These are phyloP conservation scores for Alternaria gansuensis DNA, from an alignment of 2,329 filamentous ascomycete genomes.

Conservation along the genomic window DNA sequence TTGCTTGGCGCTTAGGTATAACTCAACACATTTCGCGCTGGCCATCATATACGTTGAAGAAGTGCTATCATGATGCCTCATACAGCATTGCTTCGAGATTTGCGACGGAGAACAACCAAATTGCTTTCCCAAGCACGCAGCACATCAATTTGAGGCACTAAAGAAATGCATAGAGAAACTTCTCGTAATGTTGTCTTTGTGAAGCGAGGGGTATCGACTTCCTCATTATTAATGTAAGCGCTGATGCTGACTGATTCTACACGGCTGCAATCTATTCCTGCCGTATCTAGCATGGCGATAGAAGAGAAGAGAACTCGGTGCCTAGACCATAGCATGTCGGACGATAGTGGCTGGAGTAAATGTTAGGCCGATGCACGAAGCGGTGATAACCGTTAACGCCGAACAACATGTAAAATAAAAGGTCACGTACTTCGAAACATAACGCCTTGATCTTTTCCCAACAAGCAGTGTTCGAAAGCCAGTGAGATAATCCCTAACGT, in stretches of 20 bases:
- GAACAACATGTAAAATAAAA: background rate
- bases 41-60: background rate
- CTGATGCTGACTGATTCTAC: slow-evolving; percentile 5
- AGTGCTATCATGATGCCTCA: background rate
- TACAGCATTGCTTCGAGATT: background rate
- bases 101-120: background rate
- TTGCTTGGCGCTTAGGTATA: slow-evolving; percentile 9
- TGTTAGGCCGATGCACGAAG: background rate
- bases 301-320: background rate
- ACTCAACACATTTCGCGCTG: slow-evolving; percentile 1
- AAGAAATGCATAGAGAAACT: background rate
- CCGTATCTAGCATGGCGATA: background rate
- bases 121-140: background rate
- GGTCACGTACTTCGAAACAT: background rate
- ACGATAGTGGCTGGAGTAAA: background rate
- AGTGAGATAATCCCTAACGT: background rate
- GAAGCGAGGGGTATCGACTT: background rate
- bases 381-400: slow-evolving; percentile 11
- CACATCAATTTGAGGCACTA: background rate
- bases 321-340: background rate
- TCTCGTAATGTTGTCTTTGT: background rate
- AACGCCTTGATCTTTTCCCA: background rate
- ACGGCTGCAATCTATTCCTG: background rate
- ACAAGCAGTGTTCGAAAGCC: background rate
- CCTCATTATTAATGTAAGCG: slow-evolving; percentile 4